Conservation (phyloP, 2,329 filamentous ascomycete genomes). For the Xylariaceae sp. region DNA sequence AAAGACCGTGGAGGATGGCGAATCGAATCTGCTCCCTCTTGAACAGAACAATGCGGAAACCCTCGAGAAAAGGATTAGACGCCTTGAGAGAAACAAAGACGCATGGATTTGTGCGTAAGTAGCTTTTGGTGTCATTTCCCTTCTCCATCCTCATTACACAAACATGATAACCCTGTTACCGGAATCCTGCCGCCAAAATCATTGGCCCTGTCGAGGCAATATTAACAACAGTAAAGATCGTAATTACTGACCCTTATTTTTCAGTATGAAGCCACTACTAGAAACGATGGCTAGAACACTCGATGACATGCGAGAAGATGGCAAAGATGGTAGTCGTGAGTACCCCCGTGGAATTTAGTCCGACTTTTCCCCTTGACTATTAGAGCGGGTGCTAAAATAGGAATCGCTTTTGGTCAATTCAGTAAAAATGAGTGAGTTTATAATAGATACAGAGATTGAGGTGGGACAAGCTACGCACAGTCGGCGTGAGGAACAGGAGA, state of each 20-base stretch:
- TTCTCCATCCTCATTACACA: background rate
- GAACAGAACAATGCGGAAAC: slow-evolving; percentile 15
- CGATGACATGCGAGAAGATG: slow-evolving; percentile 20
- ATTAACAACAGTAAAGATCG: background rate
- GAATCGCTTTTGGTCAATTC: background rate
- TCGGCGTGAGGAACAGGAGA: slow-evolving; percentile 9
- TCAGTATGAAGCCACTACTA: slow-evolving; percentile 20
- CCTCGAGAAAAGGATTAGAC: slow-evolving; percentile 19
- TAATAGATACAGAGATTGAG: slow-evolving; percentile 22
- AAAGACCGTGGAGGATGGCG: background rate
- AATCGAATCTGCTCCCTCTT: background rate
- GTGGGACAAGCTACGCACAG: slow-evolving; percentile 14
- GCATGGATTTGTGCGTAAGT: slow-evolving; percentile 20
- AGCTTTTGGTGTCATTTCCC: background rate
- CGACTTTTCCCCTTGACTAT: background rate
- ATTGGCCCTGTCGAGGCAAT: background rate
- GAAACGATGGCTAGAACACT: slow-evolving; percentile 21
- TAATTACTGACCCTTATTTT: background rate
- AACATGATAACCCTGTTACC: background rate
- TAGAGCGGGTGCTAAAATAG: background rate
- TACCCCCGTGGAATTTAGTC: background rate
- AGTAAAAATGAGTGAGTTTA: slow-evolving; percentile 25
- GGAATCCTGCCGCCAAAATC: background rate
- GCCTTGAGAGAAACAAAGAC: slow-evolving; percentile 22
- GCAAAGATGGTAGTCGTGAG: slow-evolving; percentile 17